A percentile compares a stretch with the other conserved stretches of the same genome.
These are phyloP conservation scores for Xylariaceae sp. DNA, from an alignment of 2,329 filamentous ascomycete species.

Conservation along the genomic window DNA sequence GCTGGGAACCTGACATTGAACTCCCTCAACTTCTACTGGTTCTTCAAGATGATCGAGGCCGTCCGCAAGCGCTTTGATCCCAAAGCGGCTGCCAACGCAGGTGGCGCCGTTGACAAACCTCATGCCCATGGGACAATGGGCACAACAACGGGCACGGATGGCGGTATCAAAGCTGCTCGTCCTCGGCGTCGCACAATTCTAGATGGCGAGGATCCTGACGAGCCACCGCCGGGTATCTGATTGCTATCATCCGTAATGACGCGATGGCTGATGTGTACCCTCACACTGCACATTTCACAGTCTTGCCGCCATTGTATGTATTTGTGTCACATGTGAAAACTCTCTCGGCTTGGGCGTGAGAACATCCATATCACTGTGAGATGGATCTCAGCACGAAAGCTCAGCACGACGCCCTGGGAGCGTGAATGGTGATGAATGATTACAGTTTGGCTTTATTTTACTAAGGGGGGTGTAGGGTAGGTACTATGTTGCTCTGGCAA, in stretches of 20 bases:
- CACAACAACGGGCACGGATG: constrained; percentile 33
- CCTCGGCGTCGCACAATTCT: constrained; percentile 29
- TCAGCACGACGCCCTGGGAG: no score
- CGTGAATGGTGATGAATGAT: no score
- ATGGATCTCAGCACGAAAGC: no score
- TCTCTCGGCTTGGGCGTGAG: no score
- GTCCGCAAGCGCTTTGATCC: constrained; percentile 73
- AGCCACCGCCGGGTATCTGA: constrained; percentile 30
- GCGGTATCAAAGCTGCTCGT: constrained; percentile 18
- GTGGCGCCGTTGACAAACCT: constrained; percentile 30
- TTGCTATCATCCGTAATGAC: background rate
- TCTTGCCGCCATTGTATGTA: background rate
- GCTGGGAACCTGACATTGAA: constrained; percentile 71
- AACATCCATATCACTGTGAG: no score
- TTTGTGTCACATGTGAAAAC: background rate
- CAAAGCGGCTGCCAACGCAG: constrained; percentile 32
- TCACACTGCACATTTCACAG: no score
- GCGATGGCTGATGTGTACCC: no score
- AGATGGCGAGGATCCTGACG: constrained; percentile 32
- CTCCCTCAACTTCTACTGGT: constrained; percentile 80
- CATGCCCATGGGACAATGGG: constrained; percentile 18
- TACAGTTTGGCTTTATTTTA: no score
- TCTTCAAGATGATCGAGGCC: constrained; percentile 80
- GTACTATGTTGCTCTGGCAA: no score
- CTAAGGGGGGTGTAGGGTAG: no score